Conservation (phyloP, 2,329 filamentous ascomycete species). For the Pseudocercospora eumusae region DNA sequence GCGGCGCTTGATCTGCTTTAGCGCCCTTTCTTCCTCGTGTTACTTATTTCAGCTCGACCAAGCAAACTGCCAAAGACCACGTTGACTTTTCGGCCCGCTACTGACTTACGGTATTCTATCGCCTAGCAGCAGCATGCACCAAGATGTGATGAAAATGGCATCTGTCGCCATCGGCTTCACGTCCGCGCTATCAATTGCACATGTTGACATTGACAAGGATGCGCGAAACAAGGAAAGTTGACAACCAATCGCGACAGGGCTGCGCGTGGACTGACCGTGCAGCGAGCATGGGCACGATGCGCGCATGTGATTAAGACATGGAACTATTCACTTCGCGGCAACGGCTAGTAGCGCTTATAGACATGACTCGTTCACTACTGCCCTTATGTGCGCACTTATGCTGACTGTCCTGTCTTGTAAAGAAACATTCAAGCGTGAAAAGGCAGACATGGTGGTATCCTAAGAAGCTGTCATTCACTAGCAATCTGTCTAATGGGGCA, state of each 20-base stretch:
- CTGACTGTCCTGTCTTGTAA: background rate
- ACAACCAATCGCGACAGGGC: conserved; percentile 2
- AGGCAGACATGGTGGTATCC: background rate
- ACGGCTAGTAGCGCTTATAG: background rate
- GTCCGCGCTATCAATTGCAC: background rate
- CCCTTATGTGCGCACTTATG: background rate
- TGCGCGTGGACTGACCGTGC: background rate
- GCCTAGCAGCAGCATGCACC: background rate
- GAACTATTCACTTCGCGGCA: background rate
- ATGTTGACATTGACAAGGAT: background rate
- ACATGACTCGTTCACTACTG: background rate
- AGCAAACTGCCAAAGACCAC: conserved; percentile 6
- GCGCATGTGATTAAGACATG: background rate
- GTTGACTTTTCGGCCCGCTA: background rate
- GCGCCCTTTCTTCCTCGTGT: background rate
- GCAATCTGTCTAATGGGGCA: conserved; percentile 9
- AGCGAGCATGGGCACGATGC: background rate
- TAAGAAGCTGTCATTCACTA: conserved; percentile 2
- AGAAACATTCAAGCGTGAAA: background rate
- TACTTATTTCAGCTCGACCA: background rate
- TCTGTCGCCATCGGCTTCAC: background rate
- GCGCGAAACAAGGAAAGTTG: background rate
- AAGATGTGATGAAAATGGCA: background rate
- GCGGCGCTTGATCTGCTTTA: background rate
- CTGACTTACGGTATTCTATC: background rate